A percentile compares a stretch with the other conserved stretches of the same genome.
Evolutionary conservation across 2,329 filamentous ascomycete genomes (phyloP).

Genomic region (Neonectria punicea): DNA sequence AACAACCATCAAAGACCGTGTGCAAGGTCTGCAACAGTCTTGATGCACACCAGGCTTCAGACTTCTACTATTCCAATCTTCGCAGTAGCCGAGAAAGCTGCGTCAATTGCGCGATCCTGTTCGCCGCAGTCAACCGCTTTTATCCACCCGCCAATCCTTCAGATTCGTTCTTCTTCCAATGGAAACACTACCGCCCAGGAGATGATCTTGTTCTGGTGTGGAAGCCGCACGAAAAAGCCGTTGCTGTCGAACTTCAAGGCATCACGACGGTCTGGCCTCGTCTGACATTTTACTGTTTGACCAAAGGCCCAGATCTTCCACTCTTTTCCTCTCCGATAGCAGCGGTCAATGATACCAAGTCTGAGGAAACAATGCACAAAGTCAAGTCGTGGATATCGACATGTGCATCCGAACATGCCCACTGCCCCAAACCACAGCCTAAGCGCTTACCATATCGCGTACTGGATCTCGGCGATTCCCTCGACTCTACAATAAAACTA

Average conservation of each 20-base stretch:
- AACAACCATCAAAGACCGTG: not conserved
- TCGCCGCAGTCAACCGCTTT: conserved; percentile 6
- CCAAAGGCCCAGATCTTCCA: conserved; percentile 1
- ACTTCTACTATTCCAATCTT: conserved; percentile 1
- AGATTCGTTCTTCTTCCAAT: conserved; percentile 3
- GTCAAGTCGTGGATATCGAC: conserved; percentile 16
- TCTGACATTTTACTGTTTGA: conserved; percentile 18
- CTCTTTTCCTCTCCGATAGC: conserved; percentile 19
- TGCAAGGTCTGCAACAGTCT: conserved; percentile 13
- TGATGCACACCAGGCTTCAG: not conserved
- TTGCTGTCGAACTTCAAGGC: not conserved
- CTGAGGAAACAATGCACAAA: conserved; percentile 23
- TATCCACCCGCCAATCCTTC: conserved; percentile 4
- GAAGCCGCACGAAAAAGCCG: not conserved
- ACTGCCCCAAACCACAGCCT: conserved; percentile 21
- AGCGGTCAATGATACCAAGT: conserved; percentile 20
- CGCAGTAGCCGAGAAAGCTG: not conserved
- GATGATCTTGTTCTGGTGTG: conserved; percentile 18
- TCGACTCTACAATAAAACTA: conserved; percentile 1
- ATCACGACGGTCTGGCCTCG: conserved; percentile 1
- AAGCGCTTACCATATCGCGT: conserved; percentile 22
- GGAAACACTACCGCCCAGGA: conserved; percentile 1
- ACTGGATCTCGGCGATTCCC: conserved; percentile 13
- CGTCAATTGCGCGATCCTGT: conserved; percentile 12
- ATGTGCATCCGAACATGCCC: conserved; percentile 21